Base-by-base conservation (phyloP, 2,329 filamentous ascomycete genomes). In the Fusarium cyanostomum region DNA sequence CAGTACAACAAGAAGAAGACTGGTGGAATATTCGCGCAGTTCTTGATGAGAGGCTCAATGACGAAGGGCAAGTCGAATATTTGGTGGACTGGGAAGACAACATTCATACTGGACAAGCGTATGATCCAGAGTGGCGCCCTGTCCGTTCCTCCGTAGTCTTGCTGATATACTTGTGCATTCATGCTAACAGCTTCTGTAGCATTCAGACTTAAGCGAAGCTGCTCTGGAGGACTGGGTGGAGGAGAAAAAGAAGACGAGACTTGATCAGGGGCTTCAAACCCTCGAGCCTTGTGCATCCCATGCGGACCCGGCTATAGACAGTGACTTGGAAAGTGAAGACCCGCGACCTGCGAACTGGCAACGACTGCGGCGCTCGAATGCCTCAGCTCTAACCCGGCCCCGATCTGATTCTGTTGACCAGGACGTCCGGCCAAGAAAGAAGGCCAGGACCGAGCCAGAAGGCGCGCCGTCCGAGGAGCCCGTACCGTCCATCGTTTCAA, bases 51-150 rank as follows among this genome's bases (percentile, higher is more conserved):
- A 72, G 70, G 55, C 31, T 46, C 10, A 46, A 61, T 33, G 66
- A 65, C 33, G 27, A 59, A 7, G 71, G 68, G 26, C 56, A 57
- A 31, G 60, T 71, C 12, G 64, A 77, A 52, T 80, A 78, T 39
- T 59, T 78, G 15, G 73, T 80, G 12, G 73, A 78, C 52, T 80
- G 78, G 77, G 75, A 75, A 49, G 70, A 74, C 57, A 65, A 76
- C 46, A 24, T 46, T 18, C 49, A 56, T 5, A 76, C 75, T 3
- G 75, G 76, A 28, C 59, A 78, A 52, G 24, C 52, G 12, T 78
- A 75, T 56, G 26, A 56, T 26, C 72, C 75, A 24, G 71, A 72
- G 46, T 80, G 78, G 77, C 74, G 75, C 58, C 30, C 64, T 56
- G 66, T 65, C 34, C 42, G 60, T 52, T 33, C 26, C 33, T 16